Base-by-base conservation (phyloP, 176 grass and related monocot genomes). In the Poa pratensis region DNA sequence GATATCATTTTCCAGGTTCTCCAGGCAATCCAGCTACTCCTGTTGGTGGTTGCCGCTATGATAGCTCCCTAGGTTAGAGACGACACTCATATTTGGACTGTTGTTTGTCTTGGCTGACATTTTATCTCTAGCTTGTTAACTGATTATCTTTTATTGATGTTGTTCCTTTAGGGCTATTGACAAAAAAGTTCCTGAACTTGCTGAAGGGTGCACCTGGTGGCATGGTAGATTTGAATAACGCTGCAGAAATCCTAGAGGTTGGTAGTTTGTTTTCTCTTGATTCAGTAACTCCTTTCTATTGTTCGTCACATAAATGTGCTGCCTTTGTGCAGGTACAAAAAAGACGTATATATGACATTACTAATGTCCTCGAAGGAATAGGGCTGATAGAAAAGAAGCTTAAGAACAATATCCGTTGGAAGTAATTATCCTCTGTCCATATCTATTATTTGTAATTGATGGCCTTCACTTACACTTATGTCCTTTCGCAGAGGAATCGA, bases 301-400 rank as follows among this genome's bases (percentile, higher is more conserved):
- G 22, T 55, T 77, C 37, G 63, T n/a, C 69, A 54, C 80, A 26
- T 54, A 23, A 52, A 62, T 73, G n/a, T 48, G 54, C 12, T 65
- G 80, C 42, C 53, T 80, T 19, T 80, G 24, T 88, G 69, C 86
- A 98, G 93, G 93, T 98, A 68, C 90, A 94, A 72, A 98, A 95
- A 85, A 91, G 95, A 70, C 88, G 95, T 68, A 93, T 98, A 87
- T 98, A 95, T 89, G 95, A 98, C 77, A 93, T 98, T 51, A 98
- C 95, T 71, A 95, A 93, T 95, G 93, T 98, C 67, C 95, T 98
- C 1, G 95, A 95, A 98, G 95, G 95, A 40, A 93, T 92, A 86
- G 95, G 93, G 13, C 82, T 98, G 63, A 93, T 95, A 91, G 95
- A 98, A 89, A 98, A 98, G 87, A 93, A 93, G 85, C 87, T 89